Evolutionary conservation across 169 alveolate genomes (phyloP).

Genomic region (Cyclospora cayetanensis): DNA sequence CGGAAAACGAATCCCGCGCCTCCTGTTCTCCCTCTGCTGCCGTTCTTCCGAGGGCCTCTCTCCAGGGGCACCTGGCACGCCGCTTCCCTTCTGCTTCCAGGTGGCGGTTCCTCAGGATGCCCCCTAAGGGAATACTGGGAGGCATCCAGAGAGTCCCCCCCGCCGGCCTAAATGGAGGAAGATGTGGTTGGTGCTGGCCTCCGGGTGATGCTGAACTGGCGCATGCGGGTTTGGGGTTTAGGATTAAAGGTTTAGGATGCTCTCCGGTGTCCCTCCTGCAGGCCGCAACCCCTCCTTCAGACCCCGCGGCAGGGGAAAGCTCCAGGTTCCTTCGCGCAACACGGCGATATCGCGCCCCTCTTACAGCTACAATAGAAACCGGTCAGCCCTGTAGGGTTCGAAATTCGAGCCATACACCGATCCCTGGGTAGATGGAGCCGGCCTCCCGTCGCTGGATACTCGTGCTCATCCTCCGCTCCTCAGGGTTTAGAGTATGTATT

Average conservation of each 20-base stretch:
- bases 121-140: background rate
- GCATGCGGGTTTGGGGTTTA: background rate
- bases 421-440: no score
- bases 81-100: no score
- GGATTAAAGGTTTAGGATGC: constrained; percentile 35
- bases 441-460: no score
- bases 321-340: background rate
- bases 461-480: no score
- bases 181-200: background rate
- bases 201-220: no score
- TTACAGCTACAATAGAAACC: background rate
- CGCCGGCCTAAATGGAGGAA: background rate
- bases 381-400: no score
- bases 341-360: background rate
- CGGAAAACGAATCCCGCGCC: no score
- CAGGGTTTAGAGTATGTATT: constrained; percentile 12
- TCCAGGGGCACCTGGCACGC: no score
- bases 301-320: background rate
- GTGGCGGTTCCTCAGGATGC: background rate
- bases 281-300: background rate
- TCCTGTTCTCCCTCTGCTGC: no score
- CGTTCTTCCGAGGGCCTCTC: no score
- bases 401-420: no score
- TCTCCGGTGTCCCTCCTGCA: background rate
- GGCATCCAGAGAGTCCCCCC: background rate